These are phyloP conservation scores for Macadamia tetraphylla DNA, from an alignment of 164 flowering plant species.

Conservation along the genomic window DNA sequence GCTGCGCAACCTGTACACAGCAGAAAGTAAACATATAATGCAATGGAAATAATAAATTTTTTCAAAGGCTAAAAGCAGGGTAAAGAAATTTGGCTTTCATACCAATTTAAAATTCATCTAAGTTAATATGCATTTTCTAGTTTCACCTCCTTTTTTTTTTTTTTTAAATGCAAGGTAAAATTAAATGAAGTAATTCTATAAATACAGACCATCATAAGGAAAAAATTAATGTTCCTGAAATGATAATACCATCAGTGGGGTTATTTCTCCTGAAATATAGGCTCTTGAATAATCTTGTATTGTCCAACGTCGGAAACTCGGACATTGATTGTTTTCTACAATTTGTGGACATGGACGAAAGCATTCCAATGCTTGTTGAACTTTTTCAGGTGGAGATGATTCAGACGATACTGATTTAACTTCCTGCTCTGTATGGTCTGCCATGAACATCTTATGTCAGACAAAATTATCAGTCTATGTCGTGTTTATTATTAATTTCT, in stretches of 20 bases:
- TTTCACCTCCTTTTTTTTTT: too few relatives aligned
- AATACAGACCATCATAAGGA: too few relatives aligned
- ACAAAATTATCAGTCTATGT: not conserved
- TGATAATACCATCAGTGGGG: constrained; percentile 58
- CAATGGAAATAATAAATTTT: not conserved
- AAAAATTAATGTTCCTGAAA: not conserved
- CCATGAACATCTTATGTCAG: constrained; percentile 9
- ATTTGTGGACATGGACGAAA: constrained; percentile 27
- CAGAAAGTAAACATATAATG: not conserved
- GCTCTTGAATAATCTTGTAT: constrained; percentile 74
- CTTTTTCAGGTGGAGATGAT: constrained; percentile 50
- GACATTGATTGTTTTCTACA: constrained; percentile 8
- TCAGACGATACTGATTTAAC: constrained; percentile 31
- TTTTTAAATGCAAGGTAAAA: too few relatives aligned
- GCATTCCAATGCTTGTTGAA: constrained; percentile 51
- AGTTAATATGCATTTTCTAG: too few relatives aligned
- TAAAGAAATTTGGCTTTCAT: too few relatives aligned
- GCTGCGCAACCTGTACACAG: constrained; percentile 60
- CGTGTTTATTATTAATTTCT: too few relatives aligned
- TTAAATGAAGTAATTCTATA: too few relatives aligned
- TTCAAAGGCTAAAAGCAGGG: not conserved
- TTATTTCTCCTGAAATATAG: constrained; percentile 50
- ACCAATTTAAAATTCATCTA: too few relatives aligned
- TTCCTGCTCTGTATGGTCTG: constrained; percentile 45
- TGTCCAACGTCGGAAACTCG: constrained; percentile 58